Evolutionary conservation across 2,329 filamentous ascomycete genomes (phyloP), one percentile per base, ranked within the genome.

Genomic region (Xylariomycetidae sp.): DNA sequence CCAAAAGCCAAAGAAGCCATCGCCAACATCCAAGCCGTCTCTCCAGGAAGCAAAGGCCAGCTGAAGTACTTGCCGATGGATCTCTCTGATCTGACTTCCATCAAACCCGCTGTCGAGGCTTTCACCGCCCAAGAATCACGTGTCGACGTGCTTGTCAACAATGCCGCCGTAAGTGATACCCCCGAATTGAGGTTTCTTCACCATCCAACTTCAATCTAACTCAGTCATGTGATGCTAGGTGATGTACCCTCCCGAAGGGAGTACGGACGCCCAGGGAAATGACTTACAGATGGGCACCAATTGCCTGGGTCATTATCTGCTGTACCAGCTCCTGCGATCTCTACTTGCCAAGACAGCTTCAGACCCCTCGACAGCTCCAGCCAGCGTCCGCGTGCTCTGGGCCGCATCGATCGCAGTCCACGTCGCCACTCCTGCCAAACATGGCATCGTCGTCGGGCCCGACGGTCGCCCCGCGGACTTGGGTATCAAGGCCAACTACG

Each of bases 41-140:
- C 34, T 3, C 38, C 26, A 2, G 34, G 30, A 29, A 40, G 46
- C 12, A 34, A 36, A 3, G 42, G 47, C 15, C 25, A 30, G 9
- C 31, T 56, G 15, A 45, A 45, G 1, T 56, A 59, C 30, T 38
- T 63, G 4, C 16, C 48, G 30, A 46, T 61, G 33, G 51, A 59
- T 33, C 45, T 62, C 5, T 34, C 48, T 3, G 56, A 53, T 14
- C 47, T 62, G 1, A 31, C 38, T 11, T 55, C 51, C 4, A 48
- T 61, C 19, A 53, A 56, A 25, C 25, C 40, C 3, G 53, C 56
- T 1, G 51, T 47, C 4, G 33, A 52, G 1, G 28, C 32, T 4
- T 50, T 60, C 31, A 20, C 34, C 6, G 25, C 43, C 2, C 27
- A 52, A 16, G 40, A 48, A 25, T 32, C 43, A 10, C 43, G 46